These are phyloP conservation scores for Scytalidium sp. DNA, from an alignment of 2,329 filamentous ascomycete species.

Conservation along the genomic window DNA sequence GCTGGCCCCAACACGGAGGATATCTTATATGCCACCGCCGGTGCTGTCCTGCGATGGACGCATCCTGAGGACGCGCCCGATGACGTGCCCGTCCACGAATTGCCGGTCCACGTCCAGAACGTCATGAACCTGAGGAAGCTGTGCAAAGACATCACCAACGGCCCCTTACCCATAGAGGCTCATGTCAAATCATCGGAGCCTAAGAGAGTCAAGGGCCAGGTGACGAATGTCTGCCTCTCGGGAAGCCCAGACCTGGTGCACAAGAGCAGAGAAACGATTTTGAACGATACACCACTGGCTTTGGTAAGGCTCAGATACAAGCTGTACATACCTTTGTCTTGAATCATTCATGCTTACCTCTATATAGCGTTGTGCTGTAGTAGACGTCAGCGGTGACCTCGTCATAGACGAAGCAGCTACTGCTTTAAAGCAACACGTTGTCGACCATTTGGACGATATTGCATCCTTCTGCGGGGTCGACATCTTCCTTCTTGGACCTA, in stretches of 20 bases:
- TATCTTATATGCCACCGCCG: constrained; percentile 86
- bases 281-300: constrained; percentile 89
- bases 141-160: constrained; percentile 78
- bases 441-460: constrained; percentile 82
- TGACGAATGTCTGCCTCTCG: constrained; percentile 88
- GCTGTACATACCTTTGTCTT: background rate
- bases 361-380: constrained; percentile 79
- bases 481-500: constrained; percentile 92
- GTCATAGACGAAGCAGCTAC: constrained; percentile 71
- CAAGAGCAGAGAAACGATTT: constrained; percentile 82
- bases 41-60: constrained; percentile 88
- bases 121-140: constrained; percentile 74
- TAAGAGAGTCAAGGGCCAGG: constrained; percentile 63
- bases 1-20: constrained; percentile 91
- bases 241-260: constrained; percentile 85
- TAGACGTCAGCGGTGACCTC: constrained; percentile 89
- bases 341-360: constrained; percentile 23
- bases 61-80: constrained; percentile 85
- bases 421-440: constrained; percentile 70
- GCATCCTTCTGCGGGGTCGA: constrained; percentile 89
- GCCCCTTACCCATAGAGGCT: constrained; percentile 71
- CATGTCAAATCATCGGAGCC: constrained; percentile 80
- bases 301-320: constrained; percentile 61
- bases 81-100: constrained; percentile 78
- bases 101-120: constrained; percentile 90